A percentile compares a stretch with the other conserved stretches of the same genome.
These are phyloP conservation scores for Tylopilus sp. DNA, from an alignment of 768 basidiomycete genomes.

Conservation along the genomic window DNA sequence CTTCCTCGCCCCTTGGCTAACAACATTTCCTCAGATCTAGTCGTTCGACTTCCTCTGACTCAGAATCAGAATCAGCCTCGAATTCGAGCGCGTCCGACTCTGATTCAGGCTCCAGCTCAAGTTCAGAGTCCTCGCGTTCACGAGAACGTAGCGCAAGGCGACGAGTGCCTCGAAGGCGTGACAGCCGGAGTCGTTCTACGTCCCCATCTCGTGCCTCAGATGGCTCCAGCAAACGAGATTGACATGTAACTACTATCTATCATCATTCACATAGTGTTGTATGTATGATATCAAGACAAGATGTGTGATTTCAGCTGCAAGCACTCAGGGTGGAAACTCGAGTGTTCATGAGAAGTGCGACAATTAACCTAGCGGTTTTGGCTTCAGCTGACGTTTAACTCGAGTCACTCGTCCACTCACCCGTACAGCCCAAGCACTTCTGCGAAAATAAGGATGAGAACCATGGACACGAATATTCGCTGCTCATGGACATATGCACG, in stretches of 20 bases:
- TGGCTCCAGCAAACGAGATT: constrained; percentile 12
- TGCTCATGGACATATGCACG: constrained; percentile 89
- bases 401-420: constrained; percentile 36
- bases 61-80: constrained; percentile 34
- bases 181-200: constrained; percentile 22
- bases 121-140: constrained; percentile 45
- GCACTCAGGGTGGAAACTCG: constrained; percentile 45
- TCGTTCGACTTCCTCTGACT: constrained; percentile 22
- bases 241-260: constrained; percentile 9
- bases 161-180: constrained; percentile 31
- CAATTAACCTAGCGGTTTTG: constrained; percentile 57
- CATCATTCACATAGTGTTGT: constrained; percentile 7
- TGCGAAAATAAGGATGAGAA: constrained; percentile 90
- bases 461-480: constrained; percentile 92
- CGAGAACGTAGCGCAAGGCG: constrained; percentile 42
- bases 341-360: constrained; percentile 91
- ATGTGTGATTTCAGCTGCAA: constrained; percentile 17
- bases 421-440: constrained; percentile 91
- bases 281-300: constrained; percentile 10
- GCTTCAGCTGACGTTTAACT: not conserved
- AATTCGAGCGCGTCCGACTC: constrained; percentile 46
- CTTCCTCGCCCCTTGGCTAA: not conserved
- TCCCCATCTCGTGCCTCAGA: constrained; percentile 19
- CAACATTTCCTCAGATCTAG: constrained; percentile 30
- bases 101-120: constrained; percentile 38